Evolutionary conservation across 2,329 filamentous ascomycete species (phyloP), one percentile per base, ranked within the genome.

Genomic region (Claviceps fusiformis): DNA sequence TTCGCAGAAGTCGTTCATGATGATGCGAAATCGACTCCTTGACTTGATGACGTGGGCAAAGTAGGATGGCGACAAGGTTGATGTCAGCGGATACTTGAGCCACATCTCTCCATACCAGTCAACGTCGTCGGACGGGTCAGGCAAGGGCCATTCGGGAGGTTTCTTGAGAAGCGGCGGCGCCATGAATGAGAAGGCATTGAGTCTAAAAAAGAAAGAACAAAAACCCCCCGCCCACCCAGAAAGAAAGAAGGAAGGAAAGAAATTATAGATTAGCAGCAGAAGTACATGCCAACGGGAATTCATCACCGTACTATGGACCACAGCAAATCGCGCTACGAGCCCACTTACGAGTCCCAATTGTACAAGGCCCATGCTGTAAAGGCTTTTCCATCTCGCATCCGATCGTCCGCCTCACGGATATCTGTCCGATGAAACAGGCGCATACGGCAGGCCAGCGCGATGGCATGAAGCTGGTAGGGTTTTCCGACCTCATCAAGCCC

Each of bases 401-500:
- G 63, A 29, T 62, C 61, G 55, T 46, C 58, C 44, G 47, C 33
- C 2, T 62, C 53, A 8, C 59, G 31, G 1, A 13, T 1, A 11
- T 31, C 43, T 35, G 9, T 17, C 15, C 24, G 24, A 17, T 63
- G 56, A 15, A 71, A 71, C 1, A 74, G 58, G 1, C 62, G 55
- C 3, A 73, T 59, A 4, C 65, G 58, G 0, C 63, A 53, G 2
- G 69, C 69, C 56, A 74, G 59, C 0, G 61, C 56, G 0, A 71
- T 55, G 1, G 66, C 62, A 5, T 68, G 67, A 0, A 68, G 39
- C 1, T 63, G 60, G 33, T 70, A 73, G 0, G 65, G 57, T 50
- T 65, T 63, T 0, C 72, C 71, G 29, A 73, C 61, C 56, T 67
- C 65, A 50, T 74, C 72, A 0, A 69, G 54, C 1, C 70, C 69